phyloP scores from a whole-genome alignment of 371 early-diverging fungal genomes.

The Saksenaea vasiformis region DNA sequence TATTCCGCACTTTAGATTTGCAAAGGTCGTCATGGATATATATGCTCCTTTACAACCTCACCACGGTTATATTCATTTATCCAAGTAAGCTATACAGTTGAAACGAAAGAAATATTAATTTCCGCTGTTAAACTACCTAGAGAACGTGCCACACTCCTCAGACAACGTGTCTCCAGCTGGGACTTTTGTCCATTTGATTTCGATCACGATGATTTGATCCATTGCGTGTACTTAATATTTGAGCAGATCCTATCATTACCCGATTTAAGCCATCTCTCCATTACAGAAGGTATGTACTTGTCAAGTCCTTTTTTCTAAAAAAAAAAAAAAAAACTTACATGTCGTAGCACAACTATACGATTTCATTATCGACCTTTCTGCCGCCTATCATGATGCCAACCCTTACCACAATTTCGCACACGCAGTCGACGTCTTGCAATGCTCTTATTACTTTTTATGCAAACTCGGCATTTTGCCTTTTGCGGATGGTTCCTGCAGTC shows the following conservation, averaged over 20 bases:
- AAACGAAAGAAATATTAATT: background rate
- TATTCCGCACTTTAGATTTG: slow-evolving; percentile 6
- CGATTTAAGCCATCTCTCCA: slow-evolving; percentile 50
- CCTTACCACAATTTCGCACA: slow-evolving; percentile 87
- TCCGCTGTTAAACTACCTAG: background rate
- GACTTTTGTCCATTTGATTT: slow-evolving; percentile 69
- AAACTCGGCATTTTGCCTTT: slow-evolving; percentile 53
- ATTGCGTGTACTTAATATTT: slow-evolving; percentile 65
- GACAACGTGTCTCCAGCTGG: slow-evolving; percentile 63
- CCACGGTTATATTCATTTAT: background rate
- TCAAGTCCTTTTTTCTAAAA: background rate
- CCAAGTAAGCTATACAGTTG: background rate
- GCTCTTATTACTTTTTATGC: slow-evolving; percentile 73
- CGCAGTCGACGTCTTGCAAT: slow-evolving; percentile 85
- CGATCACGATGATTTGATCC: slow-evolving; percentile 62
- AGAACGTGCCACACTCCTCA: background rate
- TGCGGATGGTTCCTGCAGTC: slow-evolving; percentile 11
- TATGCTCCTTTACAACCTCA: slow-evolving; percentile 1
- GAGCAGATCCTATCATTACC: slow-evolving; percentile 62
- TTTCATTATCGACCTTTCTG: slow-evolving; percentile 60
- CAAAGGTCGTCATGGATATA: slow-evolving; percentile 19
- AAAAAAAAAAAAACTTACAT: slow-evolving; percentile 20
- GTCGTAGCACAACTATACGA: slow-evolving; percentile 54
- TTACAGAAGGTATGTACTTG: slow-evolving; percentile 51
- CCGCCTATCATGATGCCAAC: slow-evolving; percentile 70